A percentile compares a stretch with the other conserved stretches of the same genome.
These are phyloP conservation scores for Talaromyces sp. DNA, from an alignment of 2,329 filamentous ascomycete species.

Conservation along the genomic window DNA sequence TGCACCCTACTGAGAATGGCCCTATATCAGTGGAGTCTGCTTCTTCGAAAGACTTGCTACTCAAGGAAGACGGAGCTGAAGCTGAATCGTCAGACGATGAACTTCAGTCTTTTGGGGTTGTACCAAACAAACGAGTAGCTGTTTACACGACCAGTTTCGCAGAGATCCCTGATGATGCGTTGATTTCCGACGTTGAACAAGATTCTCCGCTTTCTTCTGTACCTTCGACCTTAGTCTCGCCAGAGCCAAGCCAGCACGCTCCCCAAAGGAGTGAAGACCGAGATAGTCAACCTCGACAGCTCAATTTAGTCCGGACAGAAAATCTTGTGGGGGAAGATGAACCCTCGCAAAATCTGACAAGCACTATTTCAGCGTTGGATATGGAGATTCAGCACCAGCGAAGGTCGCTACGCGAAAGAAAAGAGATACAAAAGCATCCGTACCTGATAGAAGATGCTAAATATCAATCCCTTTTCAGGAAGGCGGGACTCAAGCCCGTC, in stretches of 20 bases:
- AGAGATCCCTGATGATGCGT: slow-evolving; percentile 13
- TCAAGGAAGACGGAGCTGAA: slow-evolving; percentile 4
- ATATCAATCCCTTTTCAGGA: slow-evolving; percentile 41
- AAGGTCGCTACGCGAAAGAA: slow-evolving; percentile 42
- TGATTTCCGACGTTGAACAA: slow-evolving; percentile 20
- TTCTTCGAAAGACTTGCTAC: not conserved
- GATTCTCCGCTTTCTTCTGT: slow-evolving; percentile 38
- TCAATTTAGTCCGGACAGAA: not conserved
- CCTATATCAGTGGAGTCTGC: not conserved
- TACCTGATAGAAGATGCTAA: slow-evolving; percentile 46
- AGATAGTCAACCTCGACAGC: not conserved
- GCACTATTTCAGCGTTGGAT: slow-evolving; percentile 24
- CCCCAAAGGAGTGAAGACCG: slow-evolving; percentile 10
- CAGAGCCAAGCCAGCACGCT: slow-evolving; percentile 21
- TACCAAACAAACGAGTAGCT: slow-evolving; percentile 20
- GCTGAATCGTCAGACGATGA: slow-evolving; percentile 36
- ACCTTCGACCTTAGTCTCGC: slow-evolving; percentile 24
- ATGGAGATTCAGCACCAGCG: slow-evolving; percentile 29
- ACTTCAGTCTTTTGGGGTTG: slow-evolving; percentile 30
- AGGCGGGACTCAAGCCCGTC: slow-evolving; percentile 43
- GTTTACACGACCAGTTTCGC: slow-evolving; percentile 14
- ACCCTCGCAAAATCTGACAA: slow-evolving; percentile 17
- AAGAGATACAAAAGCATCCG: slow-evolving; percentile 48
- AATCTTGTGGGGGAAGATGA: not conserved
- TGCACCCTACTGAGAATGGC: not conserved